Evolutionary conservation across 192 early-diverging fungal species (phyloP).

Genomic region (Thoreauomyces humboldtii): DNA sequence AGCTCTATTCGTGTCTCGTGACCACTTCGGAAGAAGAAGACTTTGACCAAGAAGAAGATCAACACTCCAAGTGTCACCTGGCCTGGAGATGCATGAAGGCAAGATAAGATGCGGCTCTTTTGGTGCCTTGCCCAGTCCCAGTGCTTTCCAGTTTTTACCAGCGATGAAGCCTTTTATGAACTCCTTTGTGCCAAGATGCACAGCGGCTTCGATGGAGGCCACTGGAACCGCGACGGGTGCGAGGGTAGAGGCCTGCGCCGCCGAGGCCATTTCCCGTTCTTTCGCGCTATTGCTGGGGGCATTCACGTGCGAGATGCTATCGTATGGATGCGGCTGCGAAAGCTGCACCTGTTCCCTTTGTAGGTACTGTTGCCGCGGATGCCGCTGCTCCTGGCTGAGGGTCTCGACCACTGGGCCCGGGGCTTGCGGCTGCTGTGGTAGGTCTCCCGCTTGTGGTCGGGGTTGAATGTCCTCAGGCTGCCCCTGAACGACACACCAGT

Average conservation of each 20-base stretch:
- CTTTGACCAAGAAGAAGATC: constrained; percentile 54
- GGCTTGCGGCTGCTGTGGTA: too few relatives aligned
- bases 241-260: not conserved
- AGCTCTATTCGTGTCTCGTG: constrained; percentile 48
- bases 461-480: too few relatives aligned
- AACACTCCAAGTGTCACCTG: constrained; percentile 47
- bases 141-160: constrained; percentile 13
- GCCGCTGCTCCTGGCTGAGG: too few relatives aligned
- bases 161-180: constrained; percentile 53
- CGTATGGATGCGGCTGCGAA: too few relatives aligned
- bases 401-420: too few relatives aligned
- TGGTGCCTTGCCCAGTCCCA: not conserved
- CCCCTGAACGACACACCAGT: too few relatives aligned
- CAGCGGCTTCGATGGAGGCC: constrained; percentile 39
- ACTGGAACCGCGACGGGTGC: constrained; percentile 19
- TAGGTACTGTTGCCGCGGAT: too few relatives aligned
- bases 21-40: constrained; percentile 50
- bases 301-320: not conserved
- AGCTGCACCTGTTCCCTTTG: too few relatives aligned
- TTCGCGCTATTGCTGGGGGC: not conserved
- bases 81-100: constrained; percentile 16
- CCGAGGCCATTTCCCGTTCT: too few relatives aligned
- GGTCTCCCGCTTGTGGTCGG: too few relatives aligned
- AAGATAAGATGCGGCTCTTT: not conserved
- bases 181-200: constrained; percentile 41